Base-by-base conservation (phyloP, 352 stramenopile genomes). In the Globisporangium carolinianum region DNA sequence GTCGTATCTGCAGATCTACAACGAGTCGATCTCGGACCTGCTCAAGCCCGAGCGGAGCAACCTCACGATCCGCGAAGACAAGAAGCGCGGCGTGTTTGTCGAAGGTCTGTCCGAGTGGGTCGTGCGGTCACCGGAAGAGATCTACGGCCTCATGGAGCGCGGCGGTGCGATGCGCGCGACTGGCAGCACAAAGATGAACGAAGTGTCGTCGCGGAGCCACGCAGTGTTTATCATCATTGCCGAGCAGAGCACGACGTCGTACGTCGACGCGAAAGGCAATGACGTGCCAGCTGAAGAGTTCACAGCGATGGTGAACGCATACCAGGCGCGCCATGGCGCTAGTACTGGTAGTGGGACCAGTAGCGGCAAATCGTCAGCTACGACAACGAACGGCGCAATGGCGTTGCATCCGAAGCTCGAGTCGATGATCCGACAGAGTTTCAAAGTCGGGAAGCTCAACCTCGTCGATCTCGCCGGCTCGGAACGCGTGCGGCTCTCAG, bases 141-240 rank as follows among this genome's bases (percentile, higher is more conserved):
- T 98, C 57, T 98, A 98, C 61, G 87, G 87, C 1, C 79, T 98
- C 12, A 98, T 98, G 92, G 89, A 97, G 59, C 80, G 90, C n/a
- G 87, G 85, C 32, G 83, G 79, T 1, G 76, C 78, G 0, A 91
- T 92, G 72, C 82, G 87, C 7, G 86, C 86, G 7, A 95, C 86
- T 0, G 72, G 87, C 3, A 89, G 74, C 54, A 96, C 87, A 42
- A 91, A 91, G 58, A 96, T 96, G 87, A 96, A 96, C 57, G 86
- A 95, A 68, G 65, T 92, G 6, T 92, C 82, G 7, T 92, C 82
- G 2, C 78, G 84, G 11, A 90, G 82, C 32, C 92, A 98, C 55
- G 90, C 91, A 3, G 89, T 98, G n/a, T 97, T 98, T 60, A 96
- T 96, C 66, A 97, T 98, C 61, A 97, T 97, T 61, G 91, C 90